A percentile compares a stretch with the other conserved stretches of the same genome.
phyloP scores from a whole-genome alignment of 495 filamentous ascomycete genomes.

The Tuber umbilicatum region DNA sequence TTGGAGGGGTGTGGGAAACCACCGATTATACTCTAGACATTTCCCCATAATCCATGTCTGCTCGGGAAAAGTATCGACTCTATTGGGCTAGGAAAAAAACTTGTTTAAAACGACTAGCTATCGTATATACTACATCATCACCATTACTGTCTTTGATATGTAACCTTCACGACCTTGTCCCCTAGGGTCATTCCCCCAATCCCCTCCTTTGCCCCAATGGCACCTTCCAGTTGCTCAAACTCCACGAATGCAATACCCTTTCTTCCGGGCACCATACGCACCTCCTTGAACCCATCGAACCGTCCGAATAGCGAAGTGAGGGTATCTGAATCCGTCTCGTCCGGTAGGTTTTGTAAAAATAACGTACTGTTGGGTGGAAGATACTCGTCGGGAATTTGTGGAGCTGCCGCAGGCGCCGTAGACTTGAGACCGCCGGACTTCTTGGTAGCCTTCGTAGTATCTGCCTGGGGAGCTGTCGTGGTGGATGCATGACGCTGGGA shows the following conservation, averaged over 20 bases:
- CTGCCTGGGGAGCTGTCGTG: conserved; percentile 59
- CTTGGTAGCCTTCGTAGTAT: conserved; percentile 46
- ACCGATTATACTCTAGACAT: neutral
- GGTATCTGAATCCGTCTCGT: conserved; percentile 71
- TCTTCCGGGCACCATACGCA: conserved; percentile 77
- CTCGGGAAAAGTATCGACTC: neutral
- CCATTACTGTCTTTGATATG: conserved; percentile 78
- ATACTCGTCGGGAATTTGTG: conserved; percentile 91
- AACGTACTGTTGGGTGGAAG: conserved; percentile 94
- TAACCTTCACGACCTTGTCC: conserved; percentile 64
- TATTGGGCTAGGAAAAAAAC: neutral
- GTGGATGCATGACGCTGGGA: conserved; percentile 64
- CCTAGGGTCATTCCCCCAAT: conserved; percentile 84
- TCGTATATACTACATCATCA: neutral
- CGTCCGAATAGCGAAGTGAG: conserved; percentile 75
- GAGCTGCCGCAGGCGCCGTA: conserved; percentile 54
- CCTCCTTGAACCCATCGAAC: conserved; percentile 92
- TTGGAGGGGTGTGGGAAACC: neutral
- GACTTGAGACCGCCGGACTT: conserved; percentile 76
- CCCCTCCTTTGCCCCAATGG: conserved; percentile 91
- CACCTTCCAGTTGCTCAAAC: conserved; percentile 81
- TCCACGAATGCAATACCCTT: conserved; percentile 94
- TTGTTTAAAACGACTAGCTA: neutral
- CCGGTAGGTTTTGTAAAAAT: conserved; percentile 90
- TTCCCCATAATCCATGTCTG: neutral